Evolutionary conservation across 495 filamentous ascomycete genomes (phyloP), one percentile per base, ranked within the genome.

Genomic region (Haplographium delicatum): DNA sequence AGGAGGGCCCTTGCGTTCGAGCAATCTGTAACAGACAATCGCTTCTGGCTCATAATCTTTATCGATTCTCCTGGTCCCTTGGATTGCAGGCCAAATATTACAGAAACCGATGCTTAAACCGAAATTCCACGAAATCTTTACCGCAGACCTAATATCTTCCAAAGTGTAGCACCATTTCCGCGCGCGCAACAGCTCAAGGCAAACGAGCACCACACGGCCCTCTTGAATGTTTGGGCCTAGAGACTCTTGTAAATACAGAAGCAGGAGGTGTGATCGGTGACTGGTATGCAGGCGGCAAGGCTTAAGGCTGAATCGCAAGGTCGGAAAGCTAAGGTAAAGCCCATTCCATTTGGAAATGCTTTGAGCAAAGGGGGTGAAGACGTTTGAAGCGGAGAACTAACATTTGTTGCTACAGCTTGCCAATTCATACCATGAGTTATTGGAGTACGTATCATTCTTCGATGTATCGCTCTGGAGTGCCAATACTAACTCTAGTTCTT

Each of bases 351-450:
- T 22, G 28, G 19, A 13, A 33, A 10, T 28, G 39, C 43, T 26
- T 42, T 53, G 33, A 31, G 35, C 25, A 46, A 35, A 22, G 22
- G 41, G 35, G 34, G 20, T 27, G 18, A 13, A 13, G 35, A 15
- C 30, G 43, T 65, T 66, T 41, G 63, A 43, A 28, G 9, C 13
- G 18, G 9, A 8, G 33, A 41, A 19, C 47, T 59, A 24, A 59
- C 28, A 34, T 37, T 24, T 16, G 56, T 51, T 51, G 20, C 47
- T 50, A 51, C 52, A 97, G 91, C 91, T 98, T 73, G 88, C 89
- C 62, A 87, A 84, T 65, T 96, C 91, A 50, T 98, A 98, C 71
- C 84, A 94, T 78, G 88, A 95, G 72, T 76, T 98, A 60, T 79
- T 97, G 61, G 84, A 89, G 91, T 96, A 84, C 68, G 87, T 73